Evolutionary conservation across 2,329 filamentous ascomycete genomes (phyloP), one percentile per base, ranked within the genome.

Genomic region (Penicillium brevicompactum): DNA sequence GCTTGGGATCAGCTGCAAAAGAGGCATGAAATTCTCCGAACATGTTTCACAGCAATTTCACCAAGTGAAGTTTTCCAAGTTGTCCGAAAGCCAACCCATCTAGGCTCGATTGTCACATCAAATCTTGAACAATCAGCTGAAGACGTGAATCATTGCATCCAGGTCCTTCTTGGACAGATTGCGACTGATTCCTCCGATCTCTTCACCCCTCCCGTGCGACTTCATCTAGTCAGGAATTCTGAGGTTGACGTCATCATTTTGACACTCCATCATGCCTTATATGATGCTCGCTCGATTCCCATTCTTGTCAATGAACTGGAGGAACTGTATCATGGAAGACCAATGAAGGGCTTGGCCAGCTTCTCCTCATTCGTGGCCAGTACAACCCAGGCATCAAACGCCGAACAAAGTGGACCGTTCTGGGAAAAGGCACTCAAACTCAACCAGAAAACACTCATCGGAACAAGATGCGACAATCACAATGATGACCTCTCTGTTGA

Each of bases 231-330:
- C 16, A 42, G 41, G 31, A 31, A 46, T n/a, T 5, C 21, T 9
- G 34, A 32, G 21, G 30, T 10, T 2, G 49, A 52, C 21, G 42
- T 10, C 24, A 37, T 59, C 14, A 22, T 59, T 8, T 9, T 59
- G 5, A 51, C 46, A 1, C 16, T 59, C 7, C 50, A 59, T 18
- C 57, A 59, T 46, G 53, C 57, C n/a, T 42, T 57, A 32, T 59
- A 59, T 11, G 57, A 59, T 22, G 54, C 53, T 4, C 50, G 50
- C 44, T 32, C 57, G 27, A 56, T 57, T 8, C 34, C 53, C 2
- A 53, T 59, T 14, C 32, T 59, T 14, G 11, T 57, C 6, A 9
- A 18, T 13, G 50, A 57, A 6, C 13, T 59, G 6, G 50, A 54
- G n/a, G 38, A 46, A 3, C 14, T 59, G 4, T 59, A 54, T 45